Evolutionary conservation across 768 basidiomycete genomes (phyloP).

Genomic region (Mycena haematopus): DNA sequence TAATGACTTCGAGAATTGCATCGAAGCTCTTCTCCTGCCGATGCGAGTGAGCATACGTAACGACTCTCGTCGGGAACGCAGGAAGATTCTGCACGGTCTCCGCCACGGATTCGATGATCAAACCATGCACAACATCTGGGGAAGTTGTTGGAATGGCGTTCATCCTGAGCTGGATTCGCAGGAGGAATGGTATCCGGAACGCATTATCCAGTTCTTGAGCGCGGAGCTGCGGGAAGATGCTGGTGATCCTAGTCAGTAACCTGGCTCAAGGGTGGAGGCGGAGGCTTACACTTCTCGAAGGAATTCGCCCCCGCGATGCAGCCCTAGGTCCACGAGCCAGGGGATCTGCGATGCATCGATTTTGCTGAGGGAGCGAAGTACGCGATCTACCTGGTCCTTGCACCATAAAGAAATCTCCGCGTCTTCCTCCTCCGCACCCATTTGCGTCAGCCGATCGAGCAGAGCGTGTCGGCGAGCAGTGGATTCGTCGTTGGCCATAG

Average conservation of each 20-base stretch:
- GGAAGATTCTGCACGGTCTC: constrained; percentile 11
- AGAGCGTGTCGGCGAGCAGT: constrained; percentile 6
- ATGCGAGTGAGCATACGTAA: not conserved
- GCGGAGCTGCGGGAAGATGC: constrained; percentile 15
- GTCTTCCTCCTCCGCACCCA: constrained; percentile 17
- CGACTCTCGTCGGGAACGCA: constrained; percentile 13
- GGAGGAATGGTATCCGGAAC: constrained; percentile 13
- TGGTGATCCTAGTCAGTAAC: not conserved
- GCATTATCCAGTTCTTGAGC: constrained; percentile 1
- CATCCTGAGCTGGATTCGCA: not conserved
- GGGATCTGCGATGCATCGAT: constrained; percentile 12
- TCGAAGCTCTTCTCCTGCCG: not conserved
- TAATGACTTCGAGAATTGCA: constrained; percentile 7
- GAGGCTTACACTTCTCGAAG: constrained; percentile 16
- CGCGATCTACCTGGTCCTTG: not conserved
- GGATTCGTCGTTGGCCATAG: constrained; percentile 21
- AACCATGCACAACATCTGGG: not conserved
- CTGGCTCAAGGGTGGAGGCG: not conserved
- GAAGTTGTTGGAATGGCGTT: not conserved
- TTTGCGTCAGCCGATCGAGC: not conserved
- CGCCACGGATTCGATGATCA: constrained; percentile 7
- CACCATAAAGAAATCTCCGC: constrained; percentile 18
- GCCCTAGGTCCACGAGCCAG: constrained; percentile 1
- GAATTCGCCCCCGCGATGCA: constrained; percentile 14
- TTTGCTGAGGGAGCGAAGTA: constrained; percentile 11